Evolutionary conservation across 139 green algal genomes (phyloP).

Genomic region (Gonium pectorale): DNA sequence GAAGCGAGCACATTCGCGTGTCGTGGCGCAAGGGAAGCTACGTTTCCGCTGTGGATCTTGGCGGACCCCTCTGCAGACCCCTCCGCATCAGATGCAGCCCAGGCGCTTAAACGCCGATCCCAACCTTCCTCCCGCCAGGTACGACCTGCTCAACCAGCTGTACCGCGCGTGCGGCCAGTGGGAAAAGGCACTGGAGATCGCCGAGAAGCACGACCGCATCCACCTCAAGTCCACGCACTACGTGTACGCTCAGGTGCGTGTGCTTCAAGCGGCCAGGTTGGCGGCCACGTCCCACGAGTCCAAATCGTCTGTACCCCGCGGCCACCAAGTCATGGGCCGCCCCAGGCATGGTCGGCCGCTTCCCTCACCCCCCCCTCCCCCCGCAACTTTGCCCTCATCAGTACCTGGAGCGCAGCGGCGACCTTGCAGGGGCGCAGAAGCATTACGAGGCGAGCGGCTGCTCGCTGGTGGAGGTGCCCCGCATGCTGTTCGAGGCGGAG

Average conservation of each 20-base stretch:
- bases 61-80: too few species aligned
- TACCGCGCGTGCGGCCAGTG: slow-evolving; percentile 75
- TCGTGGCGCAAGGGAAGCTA: too few species aligned
- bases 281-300: too few species aligned
- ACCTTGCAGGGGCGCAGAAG: slow-evolving; percentile 67
- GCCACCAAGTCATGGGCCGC: too few species aligned
- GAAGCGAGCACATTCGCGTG: too few species aligned
- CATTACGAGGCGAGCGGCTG: slow-evolving; percentile 71
- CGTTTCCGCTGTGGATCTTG: too few species aligned
- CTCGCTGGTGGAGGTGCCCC: slow-evolving; percentile 72
- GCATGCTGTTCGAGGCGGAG: slow-evolving; percentile 76
- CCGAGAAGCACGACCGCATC: slow-evolving; percentile 80
- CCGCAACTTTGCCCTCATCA: too few species aligned
- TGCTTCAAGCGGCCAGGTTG: too few species aligned
- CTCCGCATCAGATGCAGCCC: neutral
- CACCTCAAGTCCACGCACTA: slow-evolving; percentile 79
- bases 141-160: slow-evolving; percentile 79
- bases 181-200: slow-evolving; percentile 79
- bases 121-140: slow-evolving; percentile 55
- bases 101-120: too few species aligned
- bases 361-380: too few species aligned
- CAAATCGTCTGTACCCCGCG: too few species aligned
- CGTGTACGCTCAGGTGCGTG: slow-evolving; percentile 67
- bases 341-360: too few species aligned
- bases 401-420: slow-evolving; percentile 63